Base-by-base conservation (phyloP, 2,329 filamentous ascomycete genomes). In the Colletotrichum sp. region DNA sequence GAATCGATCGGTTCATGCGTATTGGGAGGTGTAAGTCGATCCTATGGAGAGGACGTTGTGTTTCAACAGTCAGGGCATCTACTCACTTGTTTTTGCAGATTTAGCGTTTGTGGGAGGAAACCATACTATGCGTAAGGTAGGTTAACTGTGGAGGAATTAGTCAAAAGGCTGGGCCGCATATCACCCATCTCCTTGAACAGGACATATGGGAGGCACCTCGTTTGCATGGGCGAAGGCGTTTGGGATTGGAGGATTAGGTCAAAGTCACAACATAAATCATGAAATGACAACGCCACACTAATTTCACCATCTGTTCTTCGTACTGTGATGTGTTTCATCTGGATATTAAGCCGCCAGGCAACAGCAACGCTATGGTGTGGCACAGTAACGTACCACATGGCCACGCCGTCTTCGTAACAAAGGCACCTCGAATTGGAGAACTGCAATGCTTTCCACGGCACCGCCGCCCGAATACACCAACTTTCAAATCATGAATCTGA, bases 1-100 rank as follows among this genome's bases (percentile, higher is more conserved):
- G 70, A 79, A 83, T 68, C 79, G 78, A n/a, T 77, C 69, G 16
- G 79, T 82, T 6, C 83, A 85, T 71, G 77, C 79, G 18, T 84
- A 84, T 76, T 83, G 80, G 78, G 30, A 70, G 6, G 64, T 75
- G 73, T 75, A 34, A 63, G 24, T 26, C 24, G 24, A 26, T 26
- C 24, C 24, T 26, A 26, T 26, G 24, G 24, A 26, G 24, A 26
- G 24, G 24, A 26, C 24, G 24, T 26, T 26, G 13, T 12, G 14
- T 24, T 7, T 39, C n/a, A 12, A 10, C 6, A 13, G 9, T 10
- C 39, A 43, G 13, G 67, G 30, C 30, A 39, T 18, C 26, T 18
- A 34, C 59, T 61, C 8, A 61, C 59, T 61, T 61, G 24, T 9
- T 36, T 65, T 43, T 39, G 6, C 36, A 68, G 67, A 18, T 75